Evolutionary conservation across 23 red algal species (phyloP).

Genomic region (Gracilaria caudata): DNA sequence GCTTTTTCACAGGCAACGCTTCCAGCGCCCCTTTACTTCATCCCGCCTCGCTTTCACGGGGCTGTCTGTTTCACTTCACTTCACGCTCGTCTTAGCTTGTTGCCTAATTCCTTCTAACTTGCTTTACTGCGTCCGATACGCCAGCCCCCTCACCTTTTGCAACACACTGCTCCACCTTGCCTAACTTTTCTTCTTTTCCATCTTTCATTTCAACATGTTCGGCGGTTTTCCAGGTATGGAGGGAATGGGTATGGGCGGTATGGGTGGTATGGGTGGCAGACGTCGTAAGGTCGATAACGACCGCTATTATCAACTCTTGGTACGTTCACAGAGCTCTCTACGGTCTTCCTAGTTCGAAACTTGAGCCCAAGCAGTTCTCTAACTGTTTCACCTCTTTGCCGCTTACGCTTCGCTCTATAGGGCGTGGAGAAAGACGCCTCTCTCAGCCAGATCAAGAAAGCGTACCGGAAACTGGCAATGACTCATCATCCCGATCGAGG

Average conservation of each 20-base stretch:
- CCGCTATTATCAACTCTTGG: slow-evolving; percentile 68
- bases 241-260: slow-evolving; percentile 77
- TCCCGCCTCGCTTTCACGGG: not conserved
- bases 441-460: slow-evolving; percentile 83
- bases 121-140: not conserved
- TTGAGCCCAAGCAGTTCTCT: not conserved
- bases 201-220: slow-evolving; percentile 50
- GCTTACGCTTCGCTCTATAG: not conserved
- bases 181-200: not conserved
- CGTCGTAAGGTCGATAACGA: slow-evolving; percentile 77
- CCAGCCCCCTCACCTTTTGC: not conserved
- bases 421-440: slow-evolving; percentile 79
- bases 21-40: not conserved
- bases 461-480: slow-evolving; percentile 80
- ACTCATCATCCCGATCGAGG: slow-evolving; percentile 94
- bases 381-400: not conserved
- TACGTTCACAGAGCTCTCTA: not conserved
- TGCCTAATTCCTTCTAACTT: not conserved
- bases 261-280: slow-evolving; percentile 65
- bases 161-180: not conserved
- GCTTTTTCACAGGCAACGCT: no score
- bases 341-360: not conserved
- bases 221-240: slow-evolving; percentile 84
- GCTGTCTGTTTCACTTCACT: no score
- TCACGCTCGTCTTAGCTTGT: not conserved